phyloP scores from a whole-genome alignment of 768 basidiomycete genomes.

The Amanita inopinata region DNA sequence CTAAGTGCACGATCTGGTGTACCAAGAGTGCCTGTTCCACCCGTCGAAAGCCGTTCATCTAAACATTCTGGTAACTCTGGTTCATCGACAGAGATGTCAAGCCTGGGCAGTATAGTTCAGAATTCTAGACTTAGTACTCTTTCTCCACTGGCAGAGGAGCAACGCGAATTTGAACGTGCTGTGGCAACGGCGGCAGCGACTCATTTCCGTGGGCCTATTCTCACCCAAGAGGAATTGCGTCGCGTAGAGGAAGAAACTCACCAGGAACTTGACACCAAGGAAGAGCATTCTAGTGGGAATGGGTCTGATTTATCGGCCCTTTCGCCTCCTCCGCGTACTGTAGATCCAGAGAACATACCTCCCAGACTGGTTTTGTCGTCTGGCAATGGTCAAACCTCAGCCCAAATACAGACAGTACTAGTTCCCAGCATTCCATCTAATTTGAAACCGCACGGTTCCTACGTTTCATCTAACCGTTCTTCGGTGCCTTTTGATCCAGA shows the following conservation, averaged over 20 bases:
- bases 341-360: slow-evolving; percentile 21
- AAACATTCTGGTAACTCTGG: slow-evolving; percentile 5
- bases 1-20: slow-evolving; percentile 21
- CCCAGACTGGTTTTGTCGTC: slow-evolving; percentile 12
- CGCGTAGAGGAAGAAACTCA: slow-evolving; percentile 27
- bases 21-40: slow-evolving; percentile 29
- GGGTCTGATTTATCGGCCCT: slow-evolving; percentile 23
- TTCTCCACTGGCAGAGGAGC: slow-evolving; percentile 22
- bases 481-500: slow-evolving; percentile 26
- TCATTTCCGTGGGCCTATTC: slow-evolving; percentile 22
- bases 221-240: slow-evolving; percentile 28
- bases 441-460: slow-evolving; percentile 12
- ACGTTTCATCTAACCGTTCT: slow-evolving; percentile 21
- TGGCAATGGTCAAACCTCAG: background rate
- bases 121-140: slow-evolving; percentile 29
- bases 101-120: slow-evolving; percentile 22
- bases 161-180: slow-evolving; percentile 2
- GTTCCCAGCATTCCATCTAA: slow-evolving; percentile 13
- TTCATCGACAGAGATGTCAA: slow-evolving; percentile 9
- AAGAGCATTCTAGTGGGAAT: slow-evolving; percentile 19
- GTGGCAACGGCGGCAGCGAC: slow-evolving; percentile 19
- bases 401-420: slow-evolving; percentile 2
- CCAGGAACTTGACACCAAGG: slow-evolving; percentile 17
- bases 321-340: slow-evolving; percentile 24
- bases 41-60: slow-evolving; percentile 1